Percentiles rank a stretch among this genome's conserved stretches.
These are phyloP conservation scores for Apiospora arundinis DNA, from an alignment of 2,329 filamentous ascomycete species.

Conservation along the genomic window DNA sequence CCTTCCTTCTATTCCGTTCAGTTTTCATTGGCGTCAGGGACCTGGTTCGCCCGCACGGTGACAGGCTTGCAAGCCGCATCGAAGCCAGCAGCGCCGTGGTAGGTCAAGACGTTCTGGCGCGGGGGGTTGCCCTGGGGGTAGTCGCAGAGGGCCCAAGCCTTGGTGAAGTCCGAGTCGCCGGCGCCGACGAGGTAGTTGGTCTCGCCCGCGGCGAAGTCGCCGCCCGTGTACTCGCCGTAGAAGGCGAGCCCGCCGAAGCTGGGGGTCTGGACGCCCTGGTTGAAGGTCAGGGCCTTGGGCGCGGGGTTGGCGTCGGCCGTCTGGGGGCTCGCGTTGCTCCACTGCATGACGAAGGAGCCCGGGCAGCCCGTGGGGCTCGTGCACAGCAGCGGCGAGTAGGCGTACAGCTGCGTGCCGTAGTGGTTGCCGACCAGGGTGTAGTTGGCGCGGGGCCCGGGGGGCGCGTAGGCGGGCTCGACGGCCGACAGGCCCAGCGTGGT, in stretches of 20 bases:
- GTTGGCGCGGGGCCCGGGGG: constrained; percentile 22
- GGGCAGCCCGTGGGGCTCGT: constrained; percentile 20
- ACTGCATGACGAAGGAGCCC: not conserved
- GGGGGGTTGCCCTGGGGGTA: constrained; percentile 15
- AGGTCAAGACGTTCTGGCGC: constrained; percentile 19
- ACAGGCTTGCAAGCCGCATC: constrained; percentile 22
- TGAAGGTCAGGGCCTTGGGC: constrained; percentile 21
- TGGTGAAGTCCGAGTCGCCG: constrained; percentile 21
- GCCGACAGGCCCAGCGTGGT: constrained; percentile 21
- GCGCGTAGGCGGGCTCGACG: constrained; percentile 1
- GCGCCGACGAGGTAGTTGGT: constrained; percentile 25
- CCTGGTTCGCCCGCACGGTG: constrained; percentile 21
- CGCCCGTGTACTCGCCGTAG: constrained; percentile 26
- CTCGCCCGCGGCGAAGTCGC: constrained; percentile 25
- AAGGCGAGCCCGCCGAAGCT: constrained; percentile 26
- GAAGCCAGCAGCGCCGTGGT: constrained; percentile 15
- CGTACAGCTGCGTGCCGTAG: constrained; percentile 28
- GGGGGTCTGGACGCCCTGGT: constrained; percentile 22
- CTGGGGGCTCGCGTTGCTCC: constrained; percentile 21
- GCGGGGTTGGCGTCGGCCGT: not conserved
- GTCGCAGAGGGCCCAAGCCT: constrained; percentile 23
- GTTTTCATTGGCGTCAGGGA: not conserved
- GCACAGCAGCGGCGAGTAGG: constrained; percentile 20
- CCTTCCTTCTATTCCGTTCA: not conserved
- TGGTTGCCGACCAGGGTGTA: constrained; percentile 25